Base-by-base conservation (phyloP, 441 rosid species). In the Lepidium campestre region DNA sequence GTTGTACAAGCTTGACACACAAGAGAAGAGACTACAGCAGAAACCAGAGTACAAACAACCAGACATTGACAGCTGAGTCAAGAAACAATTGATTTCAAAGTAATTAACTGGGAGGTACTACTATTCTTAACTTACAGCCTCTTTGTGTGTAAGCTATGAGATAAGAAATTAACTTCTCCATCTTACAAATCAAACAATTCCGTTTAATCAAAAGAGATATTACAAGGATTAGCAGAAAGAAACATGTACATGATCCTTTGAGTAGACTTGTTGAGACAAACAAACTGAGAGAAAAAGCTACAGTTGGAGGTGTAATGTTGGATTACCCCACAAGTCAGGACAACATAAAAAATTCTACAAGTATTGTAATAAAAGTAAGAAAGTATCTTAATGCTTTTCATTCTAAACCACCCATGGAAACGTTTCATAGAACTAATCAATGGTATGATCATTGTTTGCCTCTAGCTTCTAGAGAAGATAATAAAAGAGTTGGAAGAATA, bases 291-390 rank as follows among this genome's bases (percentile, higher is more conserved):
- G 37, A 67, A 3, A 55, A 56, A 17, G 36, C 46, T 55, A 44
- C 14, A 22, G 19, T 36, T 12, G 56, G 45, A 25, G 46, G 45
- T 67, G 46, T 32, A 29, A n/a, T 65, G 18, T 27, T 6, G 20
- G 42, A 31, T 5, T 27, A 55, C 55, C 44, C 0, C 17, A 44
- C 17, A 35, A 42, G 44, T 34, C 10, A 55, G 5, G 55, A 55
- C 36, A 15, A 45, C 15, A 42, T 56, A 18, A 42, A 10, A 32
- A 34, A 0, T n/a, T 44, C 27, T 22, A 55, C 45, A 22, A 44
- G n/a, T 10, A 23, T 19, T 23, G n/a, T 20, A 15, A 66, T 34
- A 55, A 44, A 66, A 35, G 71, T 66, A 66, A 55, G 34, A 41
- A 62, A 62, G 7, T 46, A 10, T n/a, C 41, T 17, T 9, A 3